These are phyloP conservation scores for Kluyveromyces aestuarii DNA, from an alignment of 805 yeast genomes.

Conservation along the genomic window DNA sequence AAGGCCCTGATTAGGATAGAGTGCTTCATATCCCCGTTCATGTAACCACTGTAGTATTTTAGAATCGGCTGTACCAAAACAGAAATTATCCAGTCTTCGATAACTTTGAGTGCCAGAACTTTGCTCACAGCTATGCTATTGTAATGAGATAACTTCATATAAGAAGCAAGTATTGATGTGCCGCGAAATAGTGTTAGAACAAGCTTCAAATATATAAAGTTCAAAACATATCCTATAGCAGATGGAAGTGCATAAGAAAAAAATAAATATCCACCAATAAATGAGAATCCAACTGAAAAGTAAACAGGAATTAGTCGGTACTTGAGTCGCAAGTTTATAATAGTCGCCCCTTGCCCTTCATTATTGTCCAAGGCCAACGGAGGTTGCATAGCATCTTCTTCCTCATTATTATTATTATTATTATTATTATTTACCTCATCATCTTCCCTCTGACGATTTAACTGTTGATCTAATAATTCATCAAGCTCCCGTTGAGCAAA, in stretches of 20 bases:
- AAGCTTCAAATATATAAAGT: conserved; percentile 1
- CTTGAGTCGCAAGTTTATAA: conserved; percentile 19
- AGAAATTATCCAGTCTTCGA: conserved; percentile 10
- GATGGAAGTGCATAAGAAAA: conserved; percentile 41
- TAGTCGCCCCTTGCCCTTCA: conserved; percentile 19
- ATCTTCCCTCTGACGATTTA: conserved; percentile 2
- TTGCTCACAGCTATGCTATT: conserved; percentile 1
- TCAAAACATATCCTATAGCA: conserved; percentile 31
- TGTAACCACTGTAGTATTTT: conserved; percentile 13
- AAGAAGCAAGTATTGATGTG: neutral
- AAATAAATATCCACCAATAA: conserved; percentile 31
- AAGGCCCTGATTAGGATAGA: conserved; percentile 19
- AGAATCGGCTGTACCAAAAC: conserved; percentile 6
- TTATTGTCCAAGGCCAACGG: conserved; percentile 6
- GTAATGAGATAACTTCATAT: neutral
- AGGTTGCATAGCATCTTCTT: conserved; percentile 11
- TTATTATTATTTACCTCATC: conserved; percentile 2
- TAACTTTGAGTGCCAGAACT: conserved; percentile 2
- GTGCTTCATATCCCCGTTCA: conserved; percentile 11
- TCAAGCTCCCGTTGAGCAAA: conserved; percentile 21
- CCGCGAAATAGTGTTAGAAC: neutral
- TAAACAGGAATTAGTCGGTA: conserved; percentile 17
- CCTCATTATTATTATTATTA: no score
- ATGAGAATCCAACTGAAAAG: conserved; percentile 20
- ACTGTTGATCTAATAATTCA: conserved; percentile 10